Evolutionary conservation across 805 yeast genomes (phyloP), one percentile per base, ranked within the genome.

Genomic region (Kluyveromyces wickerhamii): DNA sequence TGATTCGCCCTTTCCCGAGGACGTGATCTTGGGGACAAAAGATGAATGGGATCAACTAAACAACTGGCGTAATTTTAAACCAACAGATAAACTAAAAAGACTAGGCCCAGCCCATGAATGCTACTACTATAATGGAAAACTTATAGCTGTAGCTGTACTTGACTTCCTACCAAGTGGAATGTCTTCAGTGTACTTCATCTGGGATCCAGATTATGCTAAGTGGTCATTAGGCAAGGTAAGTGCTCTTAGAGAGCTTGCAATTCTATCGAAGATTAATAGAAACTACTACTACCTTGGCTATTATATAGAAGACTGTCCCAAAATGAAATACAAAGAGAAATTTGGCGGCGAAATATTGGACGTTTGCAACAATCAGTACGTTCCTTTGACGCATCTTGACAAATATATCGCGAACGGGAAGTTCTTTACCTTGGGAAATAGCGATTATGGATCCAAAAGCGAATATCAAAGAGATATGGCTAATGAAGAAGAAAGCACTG

Each of bases 181-280:
- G 0, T 85, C 95, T 0, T 77, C 94, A 0, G 88, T 88, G 1
- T 87, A 88, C 53, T 82, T 88, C 52, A 74, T 87, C 9, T 85
- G 92, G 83, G 88, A 86, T 51, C 92, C 94, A 0, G 88, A 77
- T 35, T 79, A 67, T 50, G 76, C 78, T 4, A 66, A 72, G 34
- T 60, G 77, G 44, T 79, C 84, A 0, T 54, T 87, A 20, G 96
- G 96, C 0, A 84, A 84, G 17, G 52, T 87, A 2, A 77, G 87
- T 40, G 89, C 84, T 0, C 48, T 86, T 18, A 59, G 82, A 25
- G 96, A 87, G 49, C 59, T 84, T 24, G 65, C 72, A 2, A 50
- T 83, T 53, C 54, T 69, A 27, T 58, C 74, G 24, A 61, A 64
- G 6, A 37, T 58, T 5, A 40, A 53, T 29, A 46, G 48, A 16